Conservation (phyloP, 106 monocot species). For the Acorus gramineus region DNA sequence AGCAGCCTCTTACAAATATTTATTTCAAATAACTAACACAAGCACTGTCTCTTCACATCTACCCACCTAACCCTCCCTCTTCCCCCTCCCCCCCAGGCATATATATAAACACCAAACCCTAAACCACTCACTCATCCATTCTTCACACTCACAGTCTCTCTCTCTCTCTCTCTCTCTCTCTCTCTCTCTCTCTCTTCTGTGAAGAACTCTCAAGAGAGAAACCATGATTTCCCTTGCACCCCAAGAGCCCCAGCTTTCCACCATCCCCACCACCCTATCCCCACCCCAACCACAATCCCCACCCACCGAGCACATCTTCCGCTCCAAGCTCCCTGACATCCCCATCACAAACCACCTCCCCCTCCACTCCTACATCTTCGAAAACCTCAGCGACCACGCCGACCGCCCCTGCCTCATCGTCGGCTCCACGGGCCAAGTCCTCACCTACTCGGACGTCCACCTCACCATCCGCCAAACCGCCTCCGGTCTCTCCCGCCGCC, state of each 20-base stretch:
- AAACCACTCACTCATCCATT: no score
- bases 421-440: conserved; percentile 33
- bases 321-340: conserved; percentile 66
- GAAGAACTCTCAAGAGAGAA: not conserved
- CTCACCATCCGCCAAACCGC: conserved; percentile 44
- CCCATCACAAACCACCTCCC: conserved; percentile 42
- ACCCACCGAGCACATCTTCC: conserved; percentile 37
- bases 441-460: conserved; percentile 62
- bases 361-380: conserved; percentile 78
- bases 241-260: conserved; percentile 15
- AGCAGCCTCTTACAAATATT: no score
- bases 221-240: conserved; percentile 34
- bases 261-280: not conserved
- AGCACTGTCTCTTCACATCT: not conserved
- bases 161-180: not conserved
- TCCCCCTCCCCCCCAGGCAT: not conserved
- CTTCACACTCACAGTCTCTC: not conserved
- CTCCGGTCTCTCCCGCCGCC: conserved; percentile 29
- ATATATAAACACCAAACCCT: no score
- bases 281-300: not conserved
- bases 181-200: not conserved
- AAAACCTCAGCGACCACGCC: conserved; percentile 19
- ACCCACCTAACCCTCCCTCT: not conserved
- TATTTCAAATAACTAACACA: no score
- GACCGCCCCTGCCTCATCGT: conserved; percentile 63